These are phyloP conservation scores for Pseudogymnoascus sp. DNA, from an alignment of 2,329 filamentous ascomycete genomes.

Conservation along the genomic window DNA sequence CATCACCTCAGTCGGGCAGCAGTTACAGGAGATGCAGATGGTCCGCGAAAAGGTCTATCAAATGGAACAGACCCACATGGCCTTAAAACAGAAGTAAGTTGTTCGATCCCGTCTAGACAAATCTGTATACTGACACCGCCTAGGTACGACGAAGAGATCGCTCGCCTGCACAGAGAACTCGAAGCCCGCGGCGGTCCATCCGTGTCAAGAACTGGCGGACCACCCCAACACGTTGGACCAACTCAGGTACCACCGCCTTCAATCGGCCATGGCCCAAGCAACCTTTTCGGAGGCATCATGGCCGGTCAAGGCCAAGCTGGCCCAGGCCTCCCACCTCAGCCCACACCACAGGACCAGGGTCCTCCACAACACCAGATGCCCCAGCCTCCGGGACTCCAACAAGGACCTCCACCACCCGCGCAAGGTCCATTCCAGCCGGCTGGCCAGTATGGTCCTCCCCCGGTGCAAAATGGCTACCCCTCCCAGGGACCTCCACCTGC, in stretches of 20 bases:
- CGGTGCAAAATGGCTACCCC: conserved; percentile 56
- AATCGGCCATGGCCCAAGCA: conserved; percentile 79
- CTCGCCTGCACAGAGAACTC: conserved; percentile 77
- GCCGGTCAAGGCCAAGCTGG: conserved; percentile 78
- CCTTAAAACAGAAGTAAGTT: conserved; percentile 82
- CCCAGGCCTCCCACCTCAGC: conserved; percentile 70
- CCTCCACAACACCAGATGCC: conserved; percentile 55
- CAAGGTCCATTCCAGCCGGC: conserved; percentile 65
- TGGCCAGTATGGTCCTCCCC: conserved; percentile 43
- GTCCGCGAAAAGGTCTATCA: conserved; percentile 89
- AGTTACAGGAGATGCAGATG: conserved; percentile 91
- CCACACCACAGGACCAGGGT: conserved; percentile 49
- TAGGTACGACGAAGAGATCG: conserved; percentile 91
- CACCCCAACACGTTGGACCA: conserved; percentile 68
- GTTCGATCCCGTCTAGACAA: background rate
- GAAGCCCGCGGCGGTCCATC: conserved; percentile 58
- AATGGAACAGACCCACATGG: conserved; percentile 82
- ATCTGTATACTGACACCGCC: background rate
- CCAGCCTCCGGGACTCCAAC: conserved; percentile 59
- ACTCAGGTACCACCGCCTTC: conserved; percentile 77
- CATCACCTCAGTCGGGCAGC: conserved; percentile 63
- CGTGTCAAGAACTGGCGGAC: conserved; percentile 62
- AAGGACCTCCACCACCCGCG: conserved; percentile 44
- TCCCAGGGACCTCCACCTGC: conserved; percentile 75
- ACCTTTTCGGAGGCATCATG: conserved; percentile 95